Base-by-base conservation (phyloP, 129 eudicot species). In the Flaveria bidentis region DNA sequence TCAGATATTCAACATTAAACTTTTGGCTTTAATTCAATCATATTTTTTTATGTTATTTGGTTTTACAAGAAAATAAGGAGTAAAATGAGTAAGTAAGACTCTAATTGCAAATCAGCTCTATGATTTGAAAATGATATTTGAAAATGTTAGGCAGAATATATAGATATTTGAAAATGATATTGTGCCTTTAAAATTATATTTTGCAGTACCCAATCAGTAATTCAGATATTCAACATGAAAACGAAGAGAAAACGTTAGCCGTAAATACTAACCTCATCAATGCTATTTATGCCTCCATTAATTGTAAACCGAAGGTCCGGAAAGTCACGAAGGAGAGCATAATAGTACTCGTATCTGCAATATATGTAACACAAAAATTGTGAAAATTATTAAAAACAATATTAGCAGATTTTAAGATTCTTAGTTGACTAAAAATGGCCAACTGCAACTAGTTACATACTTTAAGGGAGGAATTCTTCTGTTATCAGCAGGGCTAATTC, bases 401-500 rank as follows among this genome's bases (percentile, higher is more conserved):
- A 39, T 44, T 36, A 22, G 60, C 66, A 66, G 2, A 57, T 51
- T 23, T 23, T 47, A 68, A 60, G 58, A 53, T 62, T 75, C 33
- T 67, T 50, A 5, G 45, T 45, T 70, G 66, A 80, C 75, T 25
- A 26, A 20, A 20, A 75, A 77, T 45, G 66, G n/a, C 49, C 14
- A 44, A n/a, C n/a, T 23, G 72, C 56, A 16, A 49, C 44, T 15
- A 69, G 75, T 36, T 51, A 78, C 93, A 46, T 91, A 94, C 98
- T 87, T 94, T 69, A 94, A 82, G 62, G 97, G 96, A 69, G 98
- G 98, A 83, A 94, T 87, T 78, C 75, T 85, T 73, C 98, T 86
- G 76, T 94, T 91, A 68, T 89, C 96, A 50, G 95, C 92, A 64
- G 98, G 98, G 85, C 97, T 94, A 71, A 94, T 87, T 84, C 98